Evolutionary conservation across 192 early-diverging fungal genomes (phyloP).

Genomic region (Funneliformis mosseae): DNA sequence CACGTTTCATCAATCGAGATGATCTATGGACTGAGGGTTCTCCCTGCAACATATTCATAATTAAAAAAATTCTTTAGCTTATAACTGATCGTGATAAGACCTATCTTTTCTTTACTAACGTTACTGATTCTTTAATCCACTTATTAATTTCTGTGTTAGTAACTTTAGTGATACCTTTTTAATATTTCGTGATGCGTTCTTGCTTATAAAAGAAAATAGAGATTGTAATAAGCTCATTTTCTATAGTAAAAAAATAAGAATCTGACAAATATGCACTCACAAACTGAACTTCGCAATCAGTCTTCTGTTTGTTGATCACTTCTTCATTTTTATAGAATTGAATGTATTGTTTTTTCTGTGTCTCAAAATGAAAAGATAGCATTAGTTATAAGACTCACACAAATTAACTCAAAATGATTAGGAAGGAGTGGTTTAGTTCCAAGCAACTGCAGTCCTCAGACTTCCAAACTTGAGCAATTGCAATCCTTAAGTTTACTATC

Average conservation of each 20-base stretch:
- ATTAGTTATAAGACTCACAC: constrained; percentile 18
- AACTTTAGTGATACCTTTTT: constrained; percentile 28
- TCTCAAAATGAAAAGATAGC: constrained; percentile 32
- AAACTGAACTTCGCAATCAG: constrained; percentile 22
- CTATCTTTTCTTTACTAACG: constrained; percentile 19
- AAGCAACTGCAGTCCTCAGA: constrained; percentile 32
- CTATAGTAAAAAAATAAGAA: constrained; percentile 25
- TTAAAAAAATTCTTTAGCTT: too few species aligned
- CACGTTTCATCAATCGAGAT: too few species aligned
- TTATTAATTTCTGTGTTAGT: constrained; percentile 29
- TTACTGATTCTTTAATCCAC: constrained; percentile 28
- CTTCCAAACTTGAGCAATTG: constrained; percentile 35
- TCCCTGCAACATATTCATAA: too few species aligned
- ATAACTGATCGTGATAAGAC: background rate
- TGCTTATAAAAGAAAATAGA: constrained; percentile 32
- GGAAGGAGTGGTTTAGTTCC: constrained; percentile 33
- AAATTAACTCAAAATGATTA: constrained; percentile 21
- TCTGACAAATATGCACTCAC: constrained; percentile 26
- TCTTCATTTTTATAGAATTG: constrained; percentile 16
- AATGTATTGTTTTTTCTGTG: constrained; percentile 17
- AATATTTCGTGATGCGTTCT: constrained; percentile 28
- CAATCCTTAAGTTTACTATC: constrained; percentile 7
- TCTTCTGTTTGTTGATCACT: constrained; percentile 19
- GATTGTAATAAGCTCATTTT: constrained; percentile 26
- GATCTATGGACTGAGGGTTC: too few species aligned